These are phyloP conservation scores for Allomyces macrogynus DNA, from an alignment of 192 early-diverging fungal species.

Conservation along the genomic window DNA sequence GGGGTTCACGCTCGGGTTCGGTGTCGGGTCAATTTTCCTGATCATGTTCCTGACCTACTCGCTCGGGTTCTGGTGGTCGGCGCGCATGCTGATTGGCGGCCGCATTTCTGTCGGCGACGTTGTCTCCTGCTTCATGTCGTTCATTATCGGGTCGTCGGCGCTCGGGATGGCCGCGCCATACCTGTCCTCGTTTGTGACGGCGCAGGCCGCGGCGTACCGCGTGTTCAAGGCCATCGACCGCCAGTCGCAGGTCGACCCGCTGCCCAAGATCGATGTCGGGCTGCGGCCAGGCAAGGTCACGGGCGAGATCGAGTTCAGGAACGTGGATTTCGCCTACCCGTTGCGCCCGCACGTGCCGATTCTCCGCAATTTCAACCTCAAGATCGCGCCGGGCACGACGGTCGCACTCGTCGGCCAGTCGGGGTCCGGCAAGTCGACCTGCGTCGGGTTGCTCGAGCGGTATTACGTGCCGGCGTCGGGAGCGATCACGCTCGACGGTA, in stretches of 20 bases:
- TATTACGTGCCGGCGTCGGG: conserved; percentile 14
- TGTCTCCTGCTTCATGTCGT: conserved; percentile 16
- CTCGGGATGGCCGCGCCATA: conserved; percentile 15
- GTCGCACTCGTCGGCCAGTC: conserved; percentile 34
- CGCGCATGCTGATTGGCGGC: conserved; percentile 25
- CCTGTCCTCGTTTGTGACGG: conserved; percentile 10
- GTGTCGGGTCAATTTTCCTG: conserved; percentile 54
- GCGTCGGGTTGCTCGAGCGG: not conserved
- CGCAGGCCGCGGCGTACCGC: conserved; percentile 18
- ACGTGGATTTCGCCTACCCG: conserved; percentile 22
- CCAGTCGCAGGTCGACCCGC: conserved; percentile 1
- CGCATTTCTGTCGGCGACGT: conserved; percentile 23
- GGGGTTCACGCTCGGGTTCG: conserved; percentile 32
- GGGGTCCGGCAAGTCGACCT: conserved; percentile 15
- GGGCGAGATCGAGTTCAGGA: conserved; percentile 22
- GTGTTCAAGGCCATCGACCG: conserved; percentile 29
- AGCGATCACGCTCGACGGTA: conserved; percentile 47
- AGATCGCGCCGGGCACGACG: conserved; percentile 18
- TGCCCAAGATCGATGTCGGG: conserved; percentile 24
- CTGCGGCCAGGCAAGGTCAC: conserved; percentile 9
- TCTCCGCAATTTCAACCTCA: conserved; percentile 11
- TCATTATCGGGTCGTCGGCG: conserved; percentile 19
- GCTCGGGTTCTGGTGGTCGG: conserved; percentile 69
- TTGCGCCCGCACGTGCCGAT: conserved; percentile 24
- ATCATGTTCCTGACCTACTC: conserved; percentile 60